Conservation (phyloP, 768 basidiomycete species). For the Hygrophorus pudorinus region DNA sequence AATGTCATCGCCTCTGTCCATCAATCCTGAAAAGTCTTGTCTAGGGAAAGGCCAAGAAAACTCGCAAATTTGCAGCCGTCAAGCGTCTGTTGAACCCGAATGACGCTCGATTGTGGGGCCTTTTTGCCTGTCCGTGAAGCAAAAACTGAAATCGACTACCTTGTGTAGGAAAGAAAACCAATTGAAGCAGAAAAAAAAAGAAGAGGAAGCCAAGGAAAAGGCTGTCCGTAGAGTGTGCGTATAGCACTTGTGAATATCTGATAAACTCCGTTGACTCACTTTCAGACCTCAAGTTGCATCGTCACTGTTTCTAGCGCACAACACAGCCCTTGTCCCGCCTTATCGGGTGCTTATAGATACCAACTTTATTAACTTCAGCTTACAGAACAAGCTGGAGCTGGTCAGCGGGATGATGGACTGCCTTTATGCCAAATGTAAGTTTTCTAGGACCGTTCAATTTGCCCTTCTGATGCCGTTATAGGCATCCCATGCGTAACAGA, state of each 20-base stretch:
- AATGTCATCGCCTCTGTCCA: background rate
- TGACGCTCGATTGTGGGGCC: slow-evolving; percentile 78
- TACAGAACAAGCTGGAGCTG: slow-evolving; percentile 96
- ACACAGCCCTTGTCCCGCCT: slow-evolving; percentile 90
- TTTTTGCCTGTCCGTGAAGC: background rate
- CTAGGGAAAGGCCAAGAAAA: slow-evolving; percentile 87
- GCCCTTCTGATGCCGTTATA: slow-evolving; percentile 19
- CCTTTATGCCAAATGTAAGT: slow-evolving; percentile 88
- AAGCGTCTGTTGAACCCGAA: slow-evolving; percentile 92
- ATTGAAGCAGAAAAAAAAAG: slow-evolving; percentile 78
- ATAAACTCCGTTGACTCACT: slow-evolving; percentile 1
- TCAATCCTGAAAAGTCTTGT: too few relatives aligned
- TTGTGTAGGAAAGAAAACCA: slow-evolving; percentile 81
- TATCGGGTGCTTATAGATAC: slow-evolving; percentile 98
- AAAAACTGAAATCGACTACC: slow-evolving; percentile 7
- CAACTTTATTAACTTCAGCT: slow-evolving; percentile 97
- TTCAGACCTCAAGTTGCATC: slow-evolving; percentile 77
- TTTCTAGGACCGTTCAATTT: background rate
- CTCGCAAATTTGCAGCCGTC: slow-evolving; percentile 88
- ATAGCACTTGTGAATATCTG: slow-evolving; percentile 2
- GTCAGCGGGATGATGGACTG: slow-evolving; percentile 99
- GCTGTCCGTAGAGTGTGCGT: slow-evolving; percentile 73
- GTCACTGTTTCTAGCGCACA: slow-evolving; percentile 90
- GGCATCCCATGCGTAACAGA: slow-evolving; percentile 99
- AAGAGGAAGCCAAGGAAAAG: slow-evolving; percentile 71